Evolutionary conservation across 139 green algal species (phyloP).

Genomic region (Chlamydomonas sp.): DNA sequence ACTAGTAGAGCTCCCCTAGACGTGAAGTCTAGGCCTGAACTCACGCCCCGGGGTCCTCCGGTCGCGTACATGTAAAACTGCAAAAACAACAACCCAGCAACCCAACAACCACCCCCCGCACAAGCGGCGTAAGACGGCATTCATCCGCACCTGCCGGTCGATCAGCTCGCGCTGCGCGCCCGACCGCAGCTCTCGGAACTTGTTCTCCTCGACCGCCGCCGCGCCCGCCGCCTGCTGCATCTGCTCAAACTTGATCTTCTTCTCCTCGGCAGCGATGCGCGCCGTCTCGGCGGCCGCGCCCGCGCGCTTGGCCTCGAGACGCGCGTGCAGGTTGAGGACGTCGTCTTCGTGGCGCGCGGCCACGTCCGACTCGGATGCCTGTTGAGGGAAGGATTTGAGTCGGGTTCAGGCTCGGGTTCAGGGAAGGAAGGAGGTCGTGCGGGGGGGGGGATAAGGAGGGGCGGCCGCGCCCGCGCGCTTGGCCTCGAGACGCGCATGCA

Average conservation of each 20-base stretch:
- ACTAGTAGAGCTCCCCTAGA: no score
- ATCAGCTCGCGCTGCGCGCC: constrained; percentile 3
- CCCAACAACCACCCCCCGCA: no score
- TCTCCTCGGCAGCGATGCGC: constrained; percentile 40
- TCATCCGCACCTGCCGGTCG: no score
- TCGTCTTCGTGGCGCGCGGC: constrained; percentile 19
- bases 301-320: constrained; percentile 39
- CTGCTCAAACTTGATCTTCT: constrained; percentile 46
- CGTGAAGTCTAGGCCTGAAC: no score
- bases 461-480: constrained; percentile 34
- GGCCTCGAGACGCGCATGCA: constrained; percentile 38
- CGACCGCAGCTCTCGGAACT: constrained; percentile 29
- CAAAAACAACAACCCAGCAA: no score
- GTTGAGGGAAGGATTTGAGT: no score
- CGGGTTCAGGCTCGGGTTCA: no score
- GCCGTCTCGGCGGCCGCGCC: constrained; percentile 35
- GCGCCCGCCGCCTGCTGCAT: constrained; percentile 33
- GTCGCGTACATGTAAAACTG: no score
- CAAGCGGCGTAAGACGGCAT: no score
- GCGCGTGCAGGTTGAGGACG: constrained; percentile 35
- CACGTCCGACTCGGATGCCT: neutral
- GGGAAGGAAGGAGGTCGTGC: no score
- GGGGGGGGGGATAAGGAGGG: no score
- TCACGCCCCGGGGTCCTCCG: no score
- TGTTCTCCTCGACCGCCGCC: constrained; percentile 33